Percentiles rank a stretch among this genome's conserved stretches.
Evolutionary conservation across 768 basidiomycete species (phyloP).

Genomic region (Hydnomerulius pinastri): DNA sequence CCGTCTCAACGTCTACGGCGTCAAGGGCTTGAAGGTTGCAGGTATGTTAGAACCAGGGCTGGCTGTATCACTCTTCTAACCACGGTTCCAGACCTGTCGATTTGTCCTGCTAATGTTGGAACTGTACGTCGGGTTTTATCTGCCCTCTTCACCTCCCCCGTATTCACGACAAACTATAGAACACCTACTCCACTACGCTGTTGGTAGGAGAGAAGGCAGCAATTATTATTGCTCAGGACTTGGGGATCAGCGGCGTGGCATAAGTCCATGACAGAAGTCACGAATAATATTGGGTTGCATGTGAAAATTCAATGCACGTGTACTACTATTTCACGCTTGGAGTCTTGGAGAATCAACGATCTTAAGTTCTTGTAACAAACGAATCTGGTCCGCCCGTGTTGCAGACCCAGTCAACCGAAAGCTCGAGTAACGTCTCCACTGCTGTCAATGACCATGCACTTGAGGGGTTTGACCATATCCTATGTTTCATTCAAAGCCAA

Average conservation of each 20-base stretch:
- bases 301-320: not conserved
- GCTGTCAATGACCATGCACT: not conserved
- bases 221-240: constrained; percentile 56
- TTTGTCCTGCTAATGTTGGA: constrained; percentile 29
- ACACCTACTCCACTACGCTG: constrained; percentile 46
- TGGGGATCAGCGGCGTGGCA: too few species aligned
- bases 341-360: too few species aligned
- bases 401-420: not conserved
- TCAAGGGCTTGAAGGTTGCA: constrained; percentile 59
- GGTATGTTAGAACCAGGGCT: constrained; percentile 34
- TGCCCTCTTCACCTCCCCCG: too few species aligned
- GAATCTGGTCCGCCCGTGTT: not conserved
- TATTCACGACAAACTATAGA: constrained; percentile 13
- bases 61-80: not conserved
- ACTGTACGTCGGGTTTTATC: constrained; percentile 14
- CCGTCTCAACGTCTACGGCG: constrained; percentile 62
- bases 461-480: not conserved
- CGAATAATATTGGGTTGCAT: not conserved
- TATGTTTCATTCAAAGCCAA: constrained; percentile 3
- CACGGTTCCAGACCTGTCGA: constrained; percentile 36
- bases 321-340: too few species aligned
- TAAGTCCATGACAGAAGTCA: not conserved
- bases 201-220: constrained; percentile 65
- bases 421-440: too few species aligned
- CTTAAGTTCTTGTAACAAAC: too few species aligned